These are phyloP conservation scores for Aulographum hederae DNA, from an alignment of 2,329 filamentous ascomycete species.

Conservation along the genomic window DNA sequence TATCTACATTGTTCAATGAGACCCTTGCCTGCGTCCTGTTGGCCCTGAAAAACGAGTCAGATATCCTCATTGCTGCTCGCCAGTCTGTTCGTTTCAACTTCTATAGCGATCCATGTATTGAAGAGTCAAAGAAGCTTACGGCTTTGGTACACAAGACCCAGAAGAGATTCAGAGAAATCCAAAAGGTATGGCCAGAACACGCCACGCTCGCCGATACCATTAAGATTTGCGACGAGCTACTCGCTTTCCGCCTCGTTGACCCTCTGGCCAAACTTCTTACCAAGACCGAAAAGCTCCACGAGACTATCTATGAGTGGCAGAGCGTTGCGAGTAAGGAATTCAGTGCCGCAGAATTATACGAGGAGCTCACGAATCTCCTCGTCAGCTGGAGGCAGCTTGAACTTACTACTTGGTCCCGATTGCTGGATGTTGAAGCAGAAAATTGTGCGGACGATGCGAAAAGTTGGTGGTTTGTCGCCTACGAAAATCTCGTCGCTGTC, in stretches of 20 bases:
- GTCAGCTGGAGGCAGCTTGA: slow-evolving; percentile 84
- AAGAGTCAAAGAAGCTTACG: slow-evolving; percentile 58
- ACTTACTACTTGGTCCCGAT: slow-evolving; percentile 73
- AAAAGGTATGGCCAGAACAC: slow-evolving; percentile 47
- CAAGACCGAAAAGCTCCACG: slow-evolving; percentile 74
- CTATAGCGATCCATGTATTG: slow-evolving; percentile 64
- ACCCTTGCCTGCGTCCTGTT: background rate
- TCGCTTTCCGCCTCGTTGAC: slow-evolving; percentile 60
- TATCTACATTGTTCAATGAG: no score
- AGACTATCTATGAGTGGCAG: slow-evolving; percentile 84
- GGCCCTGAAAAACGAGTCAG: slow-evolving; percentile 17
- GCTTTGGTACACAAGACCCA: slow-evolving; percentile 50
- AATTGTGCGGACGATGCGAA: slow-evolving; percentile 62
- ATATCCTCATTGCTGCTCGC: slow-evolving; percentile 23
- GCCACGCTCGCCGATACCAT: slow-evolving; percentile 68
- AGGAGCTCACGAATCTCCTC: slow-evolving; percentile 61
- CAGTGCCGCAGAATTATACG: slow-evolving; percentile 50
- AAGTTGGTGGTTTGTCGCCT: slow-evolving; percentile 94
- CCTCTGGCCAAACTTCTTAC: slow-evolving; percentile 75
- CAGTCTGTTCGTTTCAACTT: slow-evolving; percentile 54
- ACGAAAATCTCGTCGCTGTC: slow-evolving; percentile 68
- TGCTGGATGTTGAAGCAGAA: slow-evolving; percentile 68
- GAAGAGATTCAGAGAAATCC: slow-evolving; percentile 52
- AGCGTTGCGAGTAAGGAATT: slow-evolving; percentile 71
- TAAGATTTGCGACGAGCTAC: slow-evolving; percentile 51